Conservation (phyloP, 352 stramenopile genomes). For the Phytophthora megakarya region DNA sequence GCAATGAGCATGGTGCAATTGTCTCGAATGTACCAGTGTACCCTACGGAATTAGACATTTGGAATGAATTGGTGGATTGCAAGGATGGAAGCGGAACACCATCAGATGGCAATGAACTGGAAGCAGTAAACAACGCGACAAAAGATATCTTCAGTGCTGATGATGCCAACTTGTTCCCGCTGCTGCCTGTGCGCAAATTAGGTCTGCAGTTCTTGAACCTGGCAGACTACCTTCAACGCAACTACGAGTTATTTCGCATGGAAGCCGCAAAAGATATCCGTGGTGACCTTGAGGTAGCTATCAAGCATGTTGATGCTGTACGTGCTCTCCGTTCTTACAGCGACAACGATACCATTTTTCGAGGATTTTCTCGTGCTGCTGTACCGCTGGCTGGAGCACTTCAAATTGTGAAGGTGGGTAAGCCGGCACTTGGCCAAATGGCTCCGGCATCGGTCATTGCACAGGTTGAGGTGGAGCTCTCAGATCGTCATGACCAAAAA, state of each 20-base stretch:
- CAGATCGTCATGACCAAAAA: constrained; percentile 46
- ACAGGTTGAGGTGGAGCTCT: constrained; percentile 89
- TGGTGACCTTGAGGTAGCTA: constrained; percentile 82
- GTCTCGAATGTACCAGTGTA: constrained; percentile 48
- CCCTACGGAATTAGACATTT: constrained; percentile 91
- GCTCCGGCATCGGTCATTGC: constrained; percentile 83
- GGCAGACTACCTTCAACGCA: constrained; percentile 93
- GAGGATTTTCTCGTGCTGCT: constrained; percentile 51
- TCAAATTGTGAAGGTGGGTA: constrained; percentile 84
- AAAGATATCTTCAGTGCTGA: constrained; percentile 46
- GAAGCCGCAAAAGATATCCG: constrained; percentile 90
- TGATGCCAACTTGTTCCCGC: constrained; percentile 41
- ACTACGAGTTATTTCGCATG: constrained; percentile 91
- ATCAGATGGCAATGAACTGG: constrained; percentile 16
- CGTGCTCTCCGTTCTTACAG: constrained; percentile 44
- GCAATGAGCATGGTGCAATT: constrained; percentile 14
- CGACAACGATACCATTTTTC: constrained; percentile 63
- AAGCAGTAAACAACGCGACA: background rate
- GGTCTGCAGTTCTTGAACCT: constrained; percentile 95
- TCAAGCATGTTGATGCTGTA: constrained; percentile 74
- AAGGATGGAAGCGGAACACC: constrained; percentile 7
- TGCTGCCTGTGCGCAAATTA: constrained; percentile 94
- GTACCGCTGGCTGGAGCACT: constrained; percentile 45
- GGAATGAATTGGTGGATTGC: constrained; percentile 60
- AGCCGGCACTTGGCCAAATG: constrained; percentile 90